phyloP scores from a whole-genome alignment of 2,329 filamentous ascomycete species.

The Lomentospora prolificans region DNA sequence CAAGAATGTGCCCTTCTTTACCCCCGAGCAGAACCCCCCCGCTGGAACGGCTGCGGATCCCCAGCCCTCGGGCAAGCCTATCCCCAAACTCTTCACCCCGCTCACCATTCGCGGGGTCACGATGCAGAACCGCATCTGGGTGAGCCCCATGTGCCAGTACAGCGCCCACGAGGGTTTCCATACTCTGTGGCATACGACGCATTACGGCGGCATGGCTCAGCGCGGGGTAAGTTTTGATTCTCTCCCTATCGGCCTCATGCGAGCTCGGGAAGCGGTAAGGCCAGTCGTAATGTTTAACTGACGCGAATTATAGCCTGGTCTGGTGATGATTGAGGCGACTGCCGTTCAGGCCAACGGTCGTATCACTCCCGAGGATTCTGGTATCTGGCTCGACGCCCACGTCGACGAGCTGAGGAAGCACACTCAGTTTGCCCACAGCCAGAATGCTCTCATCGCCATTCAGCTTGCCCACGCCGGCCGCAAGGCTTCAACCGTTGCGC shows the following conservation, averaged over 20 bases:
- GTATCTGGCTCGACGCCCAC: constrained; percentile 63
- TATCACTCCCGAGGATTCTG: constrained; percentile 60
- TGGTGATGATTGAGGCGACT: constrained; percentile 61
- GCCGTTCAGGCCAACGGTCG: constrained; percentile 57
- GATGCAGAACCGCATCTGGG: constrained; percentile 35
- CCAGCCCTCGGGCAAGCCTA: constrained; percentile 35
- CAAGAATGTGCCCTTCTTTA: constrained; percentile 33
- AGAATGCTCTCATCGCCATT: constrained; percentile 56
- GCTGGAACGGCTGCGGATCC: constrained; percentile 31
- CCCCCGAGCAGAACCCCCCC: constrained; percentile 33
- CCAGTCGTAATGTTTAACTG: not conserved
- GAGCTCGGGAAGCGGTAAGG: not conserved
- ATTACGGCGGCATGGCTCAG: constrained; percentile 61
- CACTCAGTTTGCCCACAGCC: constrained; percentile 49
- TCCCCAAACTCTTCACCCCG: constrained; percentile 41
- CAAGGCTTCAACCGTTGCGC: constrained; percentile 45
- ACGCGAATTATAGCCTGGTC: constrained; percentile 32
- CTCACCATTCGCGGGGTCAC: constrained; percentile 33
- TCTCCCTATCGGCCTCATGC: not conserved
- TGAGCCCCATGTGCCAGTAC: constrained; percentile 39
- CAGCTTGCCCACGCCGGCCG: constrained; percentile 69
- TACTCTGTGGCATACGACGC: constrained; percentile 63
- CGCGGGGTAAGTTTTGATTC: constrained; percentile 38
- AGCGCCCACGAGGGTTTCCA: constrained; percentile 44
- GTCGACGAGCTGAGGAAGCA: constrained; percentile 48